Base-by-base conservation (phyloP, 225 moss, liverwort and hornwort species). In the Physcomitrellopsis africana region DNA sequence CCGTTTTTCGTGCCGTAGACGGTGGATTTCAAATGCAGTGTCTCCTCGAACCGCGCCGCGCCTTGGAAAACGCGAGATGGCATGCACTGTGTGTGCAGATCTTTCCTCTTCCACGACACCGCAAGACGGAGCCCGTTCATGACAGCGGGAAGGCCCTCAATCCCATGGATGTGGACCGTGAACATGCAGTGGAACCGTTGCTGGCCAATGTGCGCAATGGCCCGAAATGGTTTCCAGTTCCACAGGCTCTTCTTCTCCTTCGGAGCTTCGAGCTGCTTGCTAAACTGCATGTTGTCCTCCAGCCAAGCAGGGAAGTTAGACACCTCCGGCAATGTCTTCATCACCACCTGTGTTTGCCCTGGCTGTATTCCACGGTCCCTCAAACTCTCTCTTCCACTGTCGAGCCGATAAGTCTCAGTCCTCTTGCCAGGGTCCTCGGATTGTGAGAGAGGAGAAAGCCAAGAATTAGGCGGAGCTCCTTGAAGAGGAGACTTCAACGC, bases 181-280 rank as follows among this genome's bases (percentile, higher is more conserved):
- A 96, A 96, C 70, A 87, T 72, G 80, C 96, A 96, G 78, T 89
- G 87, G 76, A 92, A 86, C 42, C 90, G 83, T 47, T 87, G 88
- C 60, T 93, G 93, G 9, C 83, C 89, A 13, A 96, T 92, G 58
- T 90, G 96, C 20, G 93, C 86, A 24, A 96, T 87, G 27, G 85
- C 93, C 37, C 89, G 87, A 74, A 96, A 96, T 5, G 96, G 96
- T 68, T 93, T 90, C 96, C 96, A 96, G 51, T 92, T 93, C 96
- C 96, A 93, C 57, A 93, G 66, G 72, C 96, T 90, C 64, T 84
- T 90, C 87, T 92, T 95, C 87, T 89, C 87, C 72, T 93, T 83
- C n/a, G 79, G 87, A 37, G 85, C 88, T 72, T 93, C 96, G 10
- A 96, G 74, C 72, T 89, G 92, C 78, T 82, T 88, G 81, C 94